phyloP scores from a whole-genome alignment of 768 basidiomycete genomes.

The Auricularia auricula-judae region DNA sequence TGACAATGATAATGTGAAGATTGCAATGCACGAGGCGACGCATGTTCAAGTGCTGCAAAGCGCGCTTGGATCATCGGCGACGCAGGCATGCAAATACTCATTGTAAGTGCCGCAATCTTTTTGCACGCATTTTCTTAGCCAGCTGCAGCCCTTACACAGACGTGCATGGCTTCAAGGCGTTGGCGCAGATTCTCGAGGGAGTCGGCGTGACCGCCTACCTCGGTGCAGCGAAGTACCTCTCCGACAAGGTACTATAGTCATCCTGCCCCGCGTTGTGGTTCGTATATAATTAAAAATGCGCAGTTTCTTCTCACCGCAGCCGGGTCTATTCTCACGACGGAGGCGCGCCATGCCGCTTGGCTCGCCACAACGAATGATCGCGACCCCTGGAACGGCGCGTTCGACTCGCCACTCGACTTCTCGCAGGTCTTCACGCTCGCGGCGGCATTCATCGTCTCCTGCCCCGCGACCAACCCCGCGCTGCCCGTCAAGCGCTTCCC shows the following conservation, averaged over 20 bases:
- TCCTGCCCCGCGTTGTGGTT: not conserved
- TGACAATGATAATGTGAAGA: conserved; percentile 25
- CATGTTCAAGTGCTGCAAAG: conserved; percentile 28
- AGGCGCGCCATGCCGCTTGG: conserved; percentile 59
- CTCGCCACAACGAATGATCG: conserved; percentile 35
- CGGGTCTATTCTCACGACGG: conserved; percentile 42
- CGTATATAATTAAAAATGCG: not conserved
- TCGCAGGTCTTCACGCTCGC: conserved; percentile 26
- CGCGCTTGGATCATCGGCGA: conserved; percentile 25
- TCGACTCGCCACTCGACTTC: conserved; percentile 35
- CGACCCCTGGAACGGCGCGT: conserved; percentile 46
- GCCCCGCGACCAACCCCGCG: conserved; percentile 42
- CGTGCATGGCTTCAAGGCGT: conserved; percentile 35
- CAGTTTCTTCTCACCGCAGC: conserved; percentile 38
- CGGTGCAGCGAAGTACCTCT: conserved; percentile 39
- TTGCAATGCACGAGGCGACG: conserved; percentile 29
- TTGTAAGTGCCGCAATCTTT: conserved; percentile 15
- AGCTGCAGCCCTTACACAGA: conserved; percentile 31
- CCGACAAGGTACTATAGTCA: conserved; percentile 22
- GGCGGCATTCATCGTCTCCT: conserved; percentile 36
- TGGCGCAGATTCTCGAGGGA: conserved; percentile 43
- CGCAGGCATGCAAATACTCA: conserved; percentile 29
- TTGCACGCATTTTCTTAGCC: not conserved
- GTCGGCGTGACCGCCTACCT: conserved; percentile 47
- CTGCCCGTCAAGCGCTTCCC: conserved; percentile 32